phyloP scores from a whole-genome alignment of 2,329 filamentous ascomycete genomes.

The Aulographum hederae region DNA sequence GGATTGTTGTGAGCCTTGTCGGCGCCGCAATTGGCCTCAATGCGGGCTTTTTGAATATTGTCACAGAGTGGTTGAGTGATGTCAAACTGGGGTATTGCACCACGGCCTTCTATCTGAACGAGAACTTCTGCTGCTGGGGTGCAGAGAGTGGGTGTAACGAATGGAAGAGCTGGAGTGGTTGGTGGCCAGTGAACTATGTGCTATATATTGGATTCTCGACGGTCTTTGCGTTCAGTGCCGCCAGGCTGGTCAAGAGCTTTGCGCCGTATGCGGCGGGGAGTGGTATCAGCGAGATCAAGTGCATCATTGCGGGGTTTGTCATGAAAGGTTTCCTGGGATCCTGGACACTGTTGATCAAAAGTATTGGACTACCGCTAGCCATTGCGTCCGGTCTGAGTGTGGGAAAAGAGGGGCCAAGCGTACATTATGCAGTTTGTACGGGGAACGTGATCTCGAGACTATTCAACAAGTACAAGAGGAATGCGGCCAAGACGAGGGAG shows the following conservation, averaged over 20 bases:
- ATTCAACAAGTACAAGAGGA: conserved; percentile 81
- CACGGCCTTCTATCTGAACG: conserved; percentile 91
- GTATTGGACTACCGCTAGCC: conserved; percentile 70
- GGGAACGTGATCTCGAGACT: conserved; percentile 89
- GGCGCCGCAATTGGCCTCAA: conserved; percentile 83
- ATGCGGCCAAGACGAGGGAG: conserved; percentile 86
- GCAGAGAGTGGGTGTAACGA: conserved; percentile 74
- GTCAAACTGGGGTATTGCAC: conserved; percentile 92
- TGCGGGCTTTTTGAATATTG: conserved; percentile 81
- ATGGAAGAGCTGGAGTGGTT: conserved; percentile 77
- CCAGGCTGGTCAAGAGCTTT: conserved; percentile 72
- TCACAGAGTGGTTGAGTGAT: conserved; percentile 92
- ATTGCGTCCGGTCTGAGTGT: conserved; percentile 90
- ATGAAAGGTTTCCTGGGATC: conserved; percentile 96
- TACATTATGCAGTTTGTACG: conserved; percentile 97
- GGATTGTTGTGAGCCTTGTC: conserved; percentile 92
- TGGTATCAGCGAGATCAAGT: conserved; percentile 97
- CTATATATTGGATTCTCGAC: conserved; percentile 78
- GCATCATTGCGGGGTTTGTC: conserved; percentile 94
- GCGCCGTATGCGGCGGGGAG: conserved; percentile 93
- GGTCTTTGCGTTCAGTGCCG: conserved; percentile 65
- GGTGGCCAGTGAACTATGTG: conserved; percentile 64
- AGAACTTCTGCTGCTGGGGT: conserved; percentile 96
- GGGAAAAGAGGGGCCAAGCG: conserved; percentile 92
- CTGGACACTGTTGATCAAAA: conserved; percentile 89